A percentile compares a stretch with the other conserved stretches of the same genome.
phyloP scores from a whole-genome alignment of 345 rosid genomes.

The Lenwebbia sp. region DNA sequence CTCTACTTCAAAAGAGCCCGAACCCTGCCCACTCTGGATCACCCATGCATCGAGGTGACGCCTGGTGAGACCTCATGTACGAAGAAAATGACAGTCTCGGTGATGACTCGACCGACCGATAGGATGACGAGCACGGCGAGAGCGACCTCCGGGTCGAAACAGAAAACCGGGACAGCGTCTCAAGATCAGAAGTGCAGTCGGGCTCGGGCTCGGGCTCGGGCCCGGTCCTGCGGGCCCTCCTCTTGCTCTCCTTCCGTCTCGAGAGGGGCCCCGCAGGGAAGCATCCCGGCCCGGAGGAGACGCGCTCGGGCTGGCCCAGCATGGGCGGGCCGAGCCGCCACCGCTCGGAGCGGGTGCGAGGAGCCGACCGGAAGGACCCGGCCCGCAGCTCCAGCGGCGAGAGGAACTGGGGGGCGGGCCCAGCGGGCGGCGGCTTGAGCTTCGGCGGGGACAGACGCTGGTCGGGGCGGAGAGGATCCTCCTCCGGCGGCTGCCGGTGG shows the following conservation, averaged over 20 bases:
- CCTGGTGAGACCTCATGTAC: conserved; percentile 3
- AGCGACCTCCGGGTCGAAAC: conserved; percentile 48
- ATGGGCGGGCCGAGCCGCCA: conserved; percentile 38
- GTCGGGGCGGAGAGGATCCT: not conserved
- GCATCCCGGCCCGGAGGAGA: conserved; percentile 46
- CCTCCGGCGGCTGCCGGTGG: conserved; percentile 6
- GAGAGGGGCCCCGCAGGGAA: conserved; percentile 45
- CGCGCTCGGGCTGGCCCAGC: conserved; percentile 21
- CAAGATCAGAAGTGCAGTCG: conserved; percentile 34
- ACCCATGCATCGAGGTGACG: conserved; percentile 39
- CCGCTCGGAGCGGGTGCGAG: conserved; percentile 46
- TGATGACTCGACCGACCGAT: not conserved
- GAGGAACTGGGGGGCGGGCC: conserved; percentile 10
- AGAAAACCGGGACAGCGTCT: conserved; percentile 39
- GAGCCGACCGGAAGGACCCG: conserved; percentile 49
- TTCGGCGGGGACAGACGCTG: conserved; percentile 13
- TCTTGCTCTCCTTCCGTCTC: conserved; percentile 30
- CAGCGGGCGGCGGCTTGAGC: conserved; percentile 62
- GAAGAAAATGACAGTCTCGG: conserved; percentile 37
- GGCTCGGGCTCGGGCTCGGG: conserved; percentile 10
- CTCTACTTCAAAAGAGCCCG: conserved; percentile 44
- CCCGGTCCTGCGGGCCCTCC: conserved; percentile 1
- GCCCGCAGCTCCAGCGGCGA: conserved; percentile 27
- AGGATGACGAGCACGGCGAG: conserved; percentile 51
- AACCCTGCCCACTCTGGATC: conserved; percentile 71